Conservation (phyloP, 495 filamentous ascomycete genomes). For the Aspergillus cristatus region DNA sequence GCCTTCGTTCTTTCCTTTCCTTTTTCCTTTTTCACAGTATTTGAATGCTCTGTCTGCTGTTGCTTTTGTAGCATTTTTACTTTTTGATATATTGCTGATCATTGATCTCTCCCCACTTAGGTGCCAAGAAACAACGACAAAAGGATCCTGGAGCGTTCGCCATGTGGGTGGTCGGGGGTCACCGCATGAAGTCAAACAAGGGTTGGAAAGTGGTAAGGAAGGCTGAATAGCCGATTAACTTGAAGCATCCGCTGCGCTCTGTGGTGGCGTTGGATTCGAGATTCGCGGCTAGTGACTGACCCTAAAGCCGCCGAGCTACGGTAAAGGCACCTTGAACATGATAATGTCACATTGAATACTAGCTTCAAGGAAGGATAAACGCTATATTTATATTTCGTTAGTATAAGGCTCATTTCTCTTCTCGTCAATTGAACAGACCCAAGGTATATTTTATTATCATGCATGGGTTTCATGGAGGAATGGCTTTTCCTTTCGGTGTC, state of each 20-base stretch:
- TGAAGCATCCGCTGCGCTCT: conserved; percentile 13
- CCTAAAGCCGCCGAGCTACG: too few species aligned
- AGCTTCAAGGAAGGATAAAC: too few species aligned
- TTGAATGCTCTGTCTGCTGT: too few species aligned
- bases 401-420: too few species aligned
- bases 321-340: too few species aligned
- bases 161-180: conserved; percentile 32
- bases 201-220: conserved; percentile 31
- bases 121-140: conserved; percentile 20
- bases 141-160: conserved; percentile 28
- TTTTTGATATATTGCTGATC: too few species aligned
- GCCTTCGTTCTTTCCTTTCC: not conserved
- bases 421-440: too few species aligned
- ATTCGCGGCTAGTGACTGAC: too few species aligned
- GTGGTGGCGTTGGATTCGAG: conserved; percentile 10
- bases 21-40: not conserved
- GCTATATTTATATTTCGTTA: too few species aligned
- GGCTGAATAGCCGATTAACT: conserved; percentile 10
- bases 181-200: conserved; percentile 19
- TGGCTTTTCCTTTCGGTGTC: conserved; percentile 22
- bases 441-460: too few species aligned
- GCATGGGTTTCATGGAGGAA: conserved; percentile 20
- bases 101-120: conserved; percentile 6
- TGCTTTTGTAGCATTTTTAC: not conserved
- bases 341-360: too few species aligned